Conservation (phyloP, 345 rosid genomes). For the Salix arbutifolia region DNA sequence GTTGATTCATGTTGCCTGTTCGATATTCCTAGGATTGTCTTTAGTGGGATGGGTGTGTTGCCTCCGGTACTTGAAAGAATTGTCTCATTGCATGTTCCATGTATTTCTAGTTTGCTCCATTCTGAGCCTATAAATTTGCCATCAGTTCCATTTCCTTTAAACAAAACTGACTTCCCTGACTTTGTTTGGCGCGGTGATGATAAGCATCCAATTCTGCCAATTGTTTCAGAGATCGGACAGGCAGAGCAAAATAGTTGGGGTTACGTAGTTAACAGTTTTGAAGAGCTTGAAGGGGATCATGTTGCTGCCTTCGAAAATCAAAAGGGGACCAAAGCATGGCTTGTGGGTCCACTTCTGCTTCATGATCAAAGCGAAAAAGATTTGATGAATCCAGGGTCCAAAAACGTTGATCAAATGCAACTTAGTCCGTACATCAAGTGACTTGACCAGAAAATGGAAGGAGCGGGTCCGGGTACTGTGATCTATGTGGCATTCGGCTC, state of each 20-base stretch:
- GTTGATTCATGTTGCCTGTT: slow-evolving; percentile 4
- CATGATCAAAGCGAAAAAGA: neutral
- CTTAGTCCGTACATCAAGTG: neutral
- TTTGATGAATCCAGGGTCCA: no score
- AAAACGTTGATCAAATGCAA: neutral
- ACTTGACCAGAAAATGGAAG: slow-evolving; percentile 2
- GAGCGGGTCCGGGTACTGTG: neutral
- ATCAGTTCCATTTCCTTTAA: slow-evolving; percentile 14
- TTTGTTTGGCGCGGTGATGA: neutral
- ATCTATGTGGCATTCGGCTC: slow-evolving; percentile 16
- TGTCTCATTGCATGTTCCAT: neutral
- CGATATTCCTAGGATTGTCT: slow-evolving; percentile 29
- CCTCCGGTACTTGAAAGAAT: slow-evolving; percentile 7
- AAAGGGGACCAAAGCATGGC: slow-evolving; percentile 13
- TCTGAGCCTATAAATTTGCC: neutral
- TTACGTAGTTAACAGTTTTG: slow-evolving; percentile 23
- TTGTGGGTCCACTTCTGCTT: slow-evolving; percentile 13
- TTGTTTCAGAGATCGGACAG: slow-evolving; percentile 1
- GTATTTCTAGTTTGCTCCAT: neutral
- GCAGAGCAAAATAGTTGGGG: slow-evolving; percentile 21
- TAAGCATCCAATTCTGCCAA: neutral
- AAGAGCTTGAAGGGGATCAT: slow-evolving; percentile 21
- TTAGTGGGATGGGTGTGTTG: slow-evolving; percentile 14
- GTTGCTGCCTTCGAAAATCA: slow-evolving; percentile 8
- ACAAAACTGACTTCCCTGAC: slow-evolving; percentile 10